Evolutionary conservation across 768 basidiomycete genomes (phyloP).

Genomic region (Cystofilobasidium macerans): DNA sequence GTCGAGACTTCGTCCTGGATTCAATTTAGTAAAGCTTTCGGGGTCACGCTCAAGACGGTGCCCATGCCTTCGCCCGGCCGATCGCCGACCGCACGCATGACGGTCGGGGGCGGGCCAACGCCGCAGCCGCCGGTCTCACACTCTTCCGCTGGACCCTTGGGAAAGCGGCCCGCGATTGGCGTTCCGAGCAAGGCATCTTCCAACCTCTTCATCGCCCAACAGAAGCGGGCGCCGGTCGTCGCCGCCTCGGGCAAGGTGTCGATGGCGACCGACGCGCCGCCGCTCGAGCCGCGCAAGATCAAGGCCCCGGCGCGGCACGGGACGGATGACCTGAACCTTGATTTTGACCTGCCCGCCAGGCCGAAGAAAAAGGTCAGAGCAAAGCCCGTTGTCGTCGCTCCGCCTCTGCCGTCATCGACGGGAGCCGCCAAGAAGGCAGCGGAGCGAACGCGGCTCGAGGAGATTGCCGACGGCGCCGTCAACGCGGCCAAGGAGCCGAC

Average conservation of each 20-base stretch:
- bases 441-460: neutral
- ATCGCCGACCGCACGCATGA: neutral
- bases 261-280: neutral
- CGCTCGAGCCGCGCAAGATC: conserved; percentile 1
- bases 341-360: neutral
- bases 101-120: neutral
- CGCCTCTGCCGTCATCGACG: too few species aligned
- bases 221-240: neutral
- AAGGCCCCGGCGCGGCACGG: neutral
- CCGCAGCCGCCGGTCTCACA: too few species aligned
- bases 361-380: neutral
- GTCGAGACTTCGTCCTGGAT: neutral
- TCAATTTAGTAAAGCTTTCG: neutral
- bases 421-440: neutral
- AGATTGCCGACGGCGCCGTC: neutral
- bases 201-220: neutral
- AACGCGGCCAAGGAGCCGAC: neutral
- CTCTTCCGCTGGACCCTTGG: too few species aligned
- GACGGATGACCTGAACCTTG: neutral
- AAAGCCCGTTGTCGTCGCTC: neutral
- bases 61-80: neutral
- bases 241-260: neutral
- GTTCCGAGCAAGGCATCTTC: too few species aligned
- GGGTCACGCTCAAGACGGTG: neutral
- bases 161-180: too few species aligned